A percentile compares a stretch with the other conserved stretches of the same genome.
Conservation (phyloP, 148 eudicot species). For the Cornus controversa region DNA sequence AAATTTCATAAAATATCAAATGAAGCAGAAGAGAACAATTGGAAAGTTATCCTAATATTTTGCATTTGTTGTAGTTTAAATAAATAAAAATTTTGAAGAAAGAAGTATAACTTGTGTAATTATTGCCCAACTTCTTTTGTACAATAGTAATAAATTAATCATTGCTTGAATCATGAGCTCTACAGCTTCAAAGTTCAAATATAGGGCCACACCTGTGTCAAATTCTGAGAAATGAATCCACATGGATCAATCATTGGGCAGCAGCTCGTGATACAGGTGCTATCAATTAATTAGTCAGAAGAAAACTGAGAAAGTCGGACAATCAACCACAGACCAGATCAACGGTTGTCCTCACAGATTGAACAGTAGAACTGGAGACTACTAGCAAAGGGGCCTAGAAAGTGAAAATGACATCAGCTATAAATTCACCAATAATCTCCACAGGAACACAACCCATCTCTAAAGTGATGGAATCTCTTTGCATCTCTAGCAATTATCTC, state of each 20-base stretch:
- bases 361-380: background rate
- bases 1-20: background rate
- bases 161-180: background rate
- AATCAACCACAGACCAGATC: slow-evolving; percentile 6
- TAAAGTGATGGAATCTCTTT: slow-evolving; percentile 52
- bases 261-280: background rate
- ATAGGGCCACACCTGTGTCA: background rate
- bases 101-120: background rate
- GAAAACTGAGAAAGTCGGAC: background rate
- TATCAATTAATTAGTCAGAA: background rate
- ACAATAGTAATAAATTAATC: background rate
- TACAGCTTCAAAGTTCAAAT: background rate
- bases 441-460: background rate
- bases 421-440: background rate
- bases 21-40: background rate
- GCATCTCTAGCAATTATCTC: slow-evolving; percentile 31
- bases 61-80: background rate
- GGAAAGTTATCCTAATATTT: background rate
- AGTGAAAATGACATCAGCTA: background rate
- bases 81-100: background rate
- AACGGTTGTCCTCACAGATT: background rate
- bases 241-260: background rate
- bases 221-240: background rate
- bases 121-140: background rate
- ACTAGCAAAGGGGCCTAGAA: background rate